phyloP scores from a whole-genome alignment of 2,329 filamentous ascomycete species.

The Trichoderma sp. region DNA sequence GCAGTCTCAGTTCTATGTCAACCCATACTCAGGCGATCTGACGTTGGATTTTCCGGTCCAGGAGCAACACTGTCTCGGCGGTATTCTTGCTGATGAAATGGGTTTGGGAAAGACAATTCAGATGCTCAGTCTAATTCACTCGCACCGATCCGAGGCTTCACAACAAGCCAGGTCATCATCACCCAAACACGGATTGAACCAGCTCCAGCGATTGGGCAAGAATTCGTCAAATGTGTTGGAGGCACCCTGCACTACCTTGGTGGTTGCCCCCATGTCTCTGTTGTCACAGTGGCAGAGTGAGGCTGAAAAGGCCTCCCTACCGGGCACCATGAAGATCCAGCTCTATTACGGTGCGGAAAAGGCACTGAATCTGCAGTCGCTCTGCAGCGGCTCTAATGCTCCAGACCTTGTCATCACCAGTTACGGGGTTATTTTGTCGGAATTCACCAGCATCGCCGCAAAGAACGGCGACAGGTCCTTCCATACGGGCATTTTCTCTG shows the following conservation, averaged over 20 bases:
- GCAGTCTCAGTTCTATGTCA: slow-evolving; percentile 82
- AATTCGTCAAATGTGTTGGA: slow-evolving; percentile 56
- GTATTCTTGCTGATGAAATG: slow-evolving; percentile 95
- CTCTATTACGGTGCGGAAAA: slow-evolving; percentile 94
- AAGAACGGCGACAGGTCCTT: slow-evolving; percentile 62
- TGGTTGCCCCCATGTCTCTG: slow-evolving; percentile 95
- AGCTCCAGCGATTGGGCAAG: slow-evolving; percentile 60
- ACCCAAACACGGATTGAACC: slow-evolving; percentile 47
- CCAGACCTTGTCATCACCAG: slow-evolving; percentile 93
- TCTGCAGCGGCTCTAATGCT: slow-evolving; percentile 78
- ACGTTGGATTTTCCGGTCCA: slow-evolving; percentile 89
- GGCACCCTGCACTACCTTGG: slow-evolving; percentile 86
- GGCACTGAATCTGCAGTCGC: slow-evolving; percentile 67
- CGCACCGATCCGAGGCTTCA: slow-evolving; percentile 64
- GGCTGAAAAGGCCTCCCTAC: slow-evolving; percentile 82
- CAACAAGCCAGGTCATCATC: slow-evolving; percentile 36
- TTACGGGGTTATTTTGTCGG: slow-evolving; percentile 87
- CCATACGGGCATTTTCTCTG: slow-evolving; percentile 77
- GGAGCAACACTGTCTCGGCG: slow-evolving; percentile 90
- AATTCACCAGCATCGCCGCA: slow-evolving; percentile 70
- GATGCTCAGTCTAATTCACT: slow-evolving; percentile 91
- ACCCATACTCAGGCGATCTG: slow-evolving; percentile 93
- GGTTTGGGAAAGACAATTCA: slow-evolving; percentile 97
- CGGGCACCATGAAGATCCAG: slow-evolving; percentile 77
- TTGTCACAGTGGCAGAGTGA: slow-evolving; percentile 98